phyloP scores from a whole-genome alignment of 2,329 filamentous ascomycete species.

The Huntiella decipiens region DNA sequence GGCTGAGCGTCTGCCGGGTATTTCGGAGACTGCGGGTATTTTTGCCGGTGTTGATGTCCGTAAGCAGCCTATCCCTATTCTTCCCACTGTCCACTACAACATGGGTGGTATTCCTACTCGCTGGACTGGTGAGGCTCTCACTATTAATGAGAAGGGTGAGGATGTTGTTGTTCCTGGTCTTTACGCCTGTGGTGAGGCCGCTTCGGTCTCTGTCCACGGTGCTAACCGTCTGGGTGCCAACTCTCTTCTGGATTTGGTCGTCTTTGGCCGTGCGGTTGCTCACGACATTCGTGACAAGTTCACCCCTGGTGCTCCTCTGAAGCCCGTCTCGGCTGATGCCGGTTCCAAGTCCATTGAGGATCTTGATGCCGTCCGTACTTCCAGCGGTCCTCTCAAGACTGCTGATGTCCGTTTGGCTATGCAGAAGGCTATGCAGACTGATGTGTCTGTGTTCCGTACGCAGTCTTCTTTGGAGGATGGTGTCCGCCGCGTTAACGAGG shows the following conservation, averaged over 20 bases:
- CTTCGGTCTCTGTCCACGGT: slow-evolving; percentile 93
- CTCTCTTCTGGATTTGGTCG: slow-evolving; percentile 90
- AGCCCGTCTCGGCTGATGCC: slow-evolving; percentile 65
- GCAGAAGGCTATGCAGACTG: slow-evolving; percentile 97
- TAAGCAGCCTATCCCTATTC: slow-evolving; percentile 90
- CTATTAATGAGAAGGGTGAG: slow-evolving; percentile 65
- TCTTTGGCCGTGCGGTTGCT: slow-evolving; percentile 92
- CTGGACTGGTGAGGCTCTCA: slow-evolving; percentile 92
- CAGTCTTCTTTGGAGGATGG: slow-evolving; percentile 88
- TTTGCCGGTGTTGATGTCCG: slow-evolving; percentile 93
- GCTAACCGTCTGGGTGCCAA: slow-evolving; percentile 96
- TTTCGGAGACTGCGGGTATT: slow-evolving; percentile 94
- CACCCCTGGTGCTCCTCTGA: slow-evolving; percentile 61
- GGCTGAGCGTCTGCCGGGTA: slow-evolving; percentile 90
- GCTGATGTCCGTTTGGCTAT: slow-evolving; percentile 76
- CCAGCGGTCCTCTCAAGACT: slow-evolving; percentile 70
- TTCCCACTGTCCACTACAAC: slow-evolving; percentile 98
- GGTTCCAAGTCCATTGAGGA: slow-evolving; percentile 73
- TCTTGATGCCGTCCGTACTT: slow-evolving; percentile 69
- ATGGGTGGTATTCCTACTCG: slow-evolving; percentile 98
- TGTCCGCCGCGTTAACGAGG: slow-evolving; percentile 68
- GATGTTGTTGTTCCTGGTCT: slow-evolving; percentile 89
- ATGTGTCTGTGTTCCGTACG: slow-evolving; percentile 91
- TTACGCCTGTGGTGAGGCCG: slow-evolving; percentile 91
- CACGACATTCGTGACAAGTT: slow-evolving; percentile 95